A percentile compares a stretch with the other conserved stretches of the same genome.
Evolutionary conservation across 495 filamentous ascomycete genomes (phyloP).

Genomic region (Neurospora sp.): DNA sequence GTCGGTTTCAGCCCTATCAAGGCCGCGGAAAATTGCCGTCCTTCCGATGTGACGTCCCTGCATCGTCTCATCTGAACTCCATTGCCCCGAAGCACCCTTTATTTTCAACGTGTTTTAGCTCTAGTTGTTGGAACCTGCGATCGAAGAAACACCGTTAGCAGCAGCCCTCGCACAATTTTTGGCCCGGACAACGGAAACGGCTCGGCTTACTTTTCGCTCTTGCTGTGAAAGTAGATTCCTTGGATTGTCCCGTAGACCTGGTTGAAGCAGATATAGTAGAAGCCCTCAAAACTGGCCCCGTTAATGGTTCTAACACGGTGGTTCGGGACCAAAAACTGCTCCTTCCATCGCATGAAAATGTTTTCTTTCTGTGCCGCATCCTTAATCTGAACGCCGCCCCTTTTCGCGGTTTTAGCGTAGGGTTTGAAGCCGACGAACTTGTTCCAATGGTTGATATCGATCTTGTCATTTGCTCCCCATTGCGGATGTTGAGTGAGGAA

Average conservation of each 20-base stretch:
- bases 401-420: slow-evolving; percentile 61
- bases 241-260: slow-evolving; percentile 74
- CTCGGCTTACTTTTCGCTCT: slow-evolving; percentile 83
- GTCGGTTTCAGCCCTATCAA: background rate
- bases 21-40: background rate
- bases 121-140: slow-evolving; percentile 78
- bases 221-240: slow-evolving; percentile 96
- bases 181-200: slow-evolving; percentile 3
- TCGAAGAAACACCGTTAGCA: background rate
- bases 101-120: slow-evolving; percentile 79
- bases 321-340: slow-evolving; percentile 94
- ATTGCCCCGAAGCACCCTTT: slow-evolving; percentile 76
- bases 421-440: slow-evolving; percentile 81
- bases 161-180: background rate
- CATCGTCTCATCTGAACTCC: slow-evolving; percentile 71
- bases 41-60: background rate
- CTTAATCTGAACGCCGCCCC: slow-evolving; percentile 41
- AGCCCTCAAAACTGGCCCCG: slow-evolving; percentile 95
- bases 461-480: slow-evolving; percentile 90
- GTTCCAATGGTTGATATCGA: slow-evolving; percentile 88
- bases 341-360: slow-evolving; percentile 99
- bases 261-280: slow-evolving; percentile 99
- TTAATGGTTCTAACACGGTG: slow-evolving; percentile 82
- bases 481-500: slow-evolving; percentile 82
- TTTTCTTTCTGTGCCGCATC: slow-evolving; percentile 77